Evolutionary conservation across 1,139 yeast species (phyloP), one percentile per base, ranked within the genome.

Genomic region (Debaryomyces psychrophilus): DNA sequence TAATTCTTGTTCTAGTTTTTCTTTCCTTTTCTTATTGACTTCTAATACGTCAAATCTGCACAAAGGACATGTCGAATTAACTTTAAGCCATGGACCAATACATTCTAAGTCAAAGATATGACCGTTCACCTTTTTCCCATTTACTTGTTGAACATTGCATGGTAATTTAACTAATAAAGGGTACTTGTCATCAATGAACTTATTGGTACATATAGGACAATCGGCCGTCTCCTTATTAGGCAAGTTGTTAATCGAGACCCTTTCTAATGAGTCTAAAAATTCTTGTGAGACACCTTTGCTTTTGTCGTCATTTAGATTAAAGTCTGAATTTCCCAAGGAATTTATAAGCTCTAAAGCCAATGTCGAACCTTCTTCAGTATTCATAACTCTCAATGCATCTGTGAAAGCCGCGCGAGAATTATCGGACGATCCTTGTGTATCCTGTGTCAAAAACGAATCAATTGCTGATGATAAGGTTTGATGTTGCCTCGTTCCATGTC

Each of bases 101-200:
- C 98, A 92, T 56, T 92, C 97, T 55, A 90, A 71, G 61, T 92
- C 98, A 65, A 88, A 92, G 33, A 76, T 76, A 64, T 92, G 98
- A 40, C 74, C 79, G 43, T 60, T 65, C 31, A 60, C 50, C 33
- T 56, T 55, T 27, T 52, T 58, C 1, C 39, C 43, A 8, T 31
- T 38, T 6, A 38, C 23, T 15, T 56, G 52, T 48, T 62, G 68
- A 4, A 69, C 62, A 40, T 78, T 76, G 61, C 97, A 93, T 0
- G 97, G 96, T 29, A 92, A 72, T 55, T 78, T 71, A 14, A 90
- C 97, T 9, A 92, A 82, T 46, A 92, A 70, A 1, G 97, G 97
- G 57, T 86, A 84, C 43, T 81, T 72, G 61, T 90, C 96, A 36
- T 85, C 88, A 5, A 77, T 69, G 57, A 82, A 92, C 46, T 76